These are phyloP conservation scores for Cyberlindnera maritima DNA, from an alignment of 805 yeast species.

Conservation along the genomic window DNA sequence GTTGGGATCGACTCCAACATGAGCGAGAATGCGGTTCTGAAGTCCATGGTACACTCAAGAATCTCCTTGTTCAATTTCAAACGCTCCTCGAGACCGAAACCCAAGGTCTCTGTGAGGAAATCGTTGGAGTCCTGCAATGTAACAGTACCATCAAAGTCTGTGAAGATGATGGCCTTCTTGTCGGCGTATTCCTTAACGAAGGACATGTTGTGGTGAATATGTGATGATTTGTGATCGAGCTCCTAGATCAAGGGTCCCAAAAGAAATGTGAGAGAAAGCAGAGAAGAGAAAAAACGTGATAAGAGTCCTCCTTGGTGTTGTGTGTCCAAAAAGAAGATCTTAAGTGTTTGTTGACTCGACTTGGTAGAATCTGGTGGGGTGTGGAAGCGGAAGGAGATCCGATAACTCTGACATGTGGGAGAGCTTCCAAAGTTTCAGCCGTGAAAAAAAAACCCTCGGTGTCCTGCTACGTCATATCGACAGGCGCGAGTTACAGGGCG, in stretches of 20 bases:
- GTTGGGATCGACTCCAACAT: conserved; percentile 80
- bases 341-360: too few species aligned
- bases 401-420: not conserved
- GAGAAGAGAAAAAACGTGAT: too few species aligned
- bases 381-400: too few species aligned
- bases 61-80: conserved; percentile 67
- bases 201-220: conserved; percentile 17
- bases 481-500: not conserved
- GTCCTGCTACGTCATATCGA: not conserved
- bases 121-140: conserved; percentile 95
- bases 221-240: not conserved
- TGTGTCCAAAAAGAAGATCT: too few species aligned
- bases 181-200: conserved; percentile 24
- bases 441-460: not conserved
- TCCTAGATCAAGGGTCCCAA: too few species aligned
- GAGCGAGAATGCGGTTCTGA: conserved; percentile 77
- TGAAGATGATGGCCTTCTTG: conserved; percentile 77
- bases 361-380: too few species aligned
- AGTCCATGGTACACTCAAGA: conserved; percentile 61
- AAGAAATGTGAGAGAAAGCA: too few species aligned
- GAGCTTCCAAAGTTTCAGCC: not conserved
- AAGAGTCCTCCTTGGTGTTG: too few species aligned
- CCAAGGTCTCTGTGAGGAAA: conserved; percentile 81
- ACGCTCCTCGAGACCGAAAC: conserved; percentile 76
- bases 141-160: conserved; percentile 98